Percentiles rank a stretch among this genome's conserved stretches.
Conservation (phyloP, 805 yeast species). For the Yarrowia keelungensis region DNA sequence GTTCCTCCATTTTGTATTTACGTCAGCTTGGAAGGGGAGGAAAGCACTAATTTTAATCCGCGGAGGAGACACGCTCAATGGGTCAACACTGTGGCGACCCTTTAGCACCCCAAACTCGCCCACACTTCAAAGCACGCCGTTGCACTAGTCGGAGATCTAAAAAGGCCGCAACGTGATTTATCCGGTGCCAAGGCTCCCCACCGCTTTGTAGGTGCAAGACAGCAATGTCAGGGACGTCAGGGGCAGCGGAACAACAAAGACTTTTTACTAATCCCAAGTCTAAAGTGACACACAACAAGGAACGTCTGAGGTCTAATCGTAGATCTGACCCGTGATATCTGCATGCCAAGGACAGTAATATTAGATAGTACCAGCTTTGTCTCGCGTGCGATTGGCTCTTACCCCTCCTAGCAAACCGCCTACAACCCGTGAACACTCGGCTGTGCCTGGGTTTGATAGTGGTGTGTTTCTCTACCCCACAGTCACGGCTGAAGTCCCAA, state of each 20-base stretch:
- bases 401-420: not conserved
- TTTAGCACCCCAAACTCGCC: too few species aligned
- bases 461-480: not conserved
- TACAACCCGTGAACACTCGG: not conserved
- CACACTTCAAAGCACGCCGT: not conserved
- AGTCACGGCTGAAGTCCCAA: constrained; percentile 30
- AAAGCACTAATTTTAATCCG: constrained; percentile 11
- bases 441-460: too few species aligned
- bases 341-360: constrained; percentile 5
- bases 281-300: constrained; percentile 33
- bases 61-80: constrained; percentile 6
- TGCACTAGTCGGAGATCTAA: not conserved
- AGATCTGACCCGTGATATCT: constrained; percentile 19
- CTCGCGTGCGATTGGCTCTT: not conserved
- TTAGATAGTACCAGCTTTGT: not conserved
- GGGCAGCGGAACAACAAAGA: constrained; percentile 13
- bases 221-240: constrained; percentile 35
- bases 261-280: not conserved
- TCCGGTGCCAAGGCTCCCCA: constrained; percentile 1
- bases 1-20: not conserved
- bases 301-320: not conserved
- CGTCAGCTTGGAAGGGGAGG: constrained; percentile 3
- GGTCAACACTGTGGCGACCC: not conserved
- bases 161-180: not conserved
- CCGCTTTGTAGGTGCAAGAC: constrained; percentile 10